These are phyloP conservation scores for Xylona heveae DNA, from an alignment of 495 filamentous ascomycete genomes.

Conservation along the genomic window DNA sequence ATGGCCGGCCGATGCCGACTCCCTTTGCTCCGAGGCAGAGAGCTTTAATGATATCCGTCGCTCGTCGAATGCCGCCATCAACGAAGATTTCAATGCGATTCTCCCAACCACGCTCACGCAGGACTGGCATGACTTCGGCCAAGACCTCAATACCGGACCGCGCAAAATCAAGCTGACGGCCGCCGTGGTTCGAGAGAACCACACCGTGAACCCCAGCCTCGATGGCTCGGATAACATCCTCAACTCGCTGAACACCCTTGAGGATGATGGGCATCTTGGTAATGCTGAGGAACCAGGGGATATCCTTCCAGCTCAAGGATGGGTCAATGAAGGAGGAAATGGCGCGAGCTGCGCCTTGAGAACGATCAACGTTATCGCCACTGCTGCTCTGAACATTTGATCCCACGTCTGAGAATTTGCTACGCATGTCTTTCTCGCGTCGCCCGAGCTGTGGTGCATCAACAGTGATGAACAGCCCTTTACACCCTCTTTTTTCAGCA, in stretches of 20 bases:
- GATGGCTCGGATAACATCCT: slow-evolving; percentile 75
- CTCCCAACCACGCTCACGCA: slow-evolving; percentile 63
- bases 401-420: slow-evolving; percentile 72
- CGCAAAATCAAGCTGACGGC: slow-evolving; percentile 87
- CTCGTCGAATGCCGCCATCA: slow-evolving; percentile 76
- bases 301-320: slow-evolving; percentile 71
- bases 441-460: slow-evolving; percentile 91
- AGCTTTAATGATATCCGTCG: slow-evolving; percentile 91
- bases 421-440: slow-evolving; percentile 87
- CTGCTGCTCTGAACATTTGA: slow-evolving; percentile 52
- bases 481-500: slow-evolving; percentile 82
- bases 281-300: slow-evolving; percentile 81
- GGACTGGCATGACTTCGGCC: slow-evolving; percentile 87
- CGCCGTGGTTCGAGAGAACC: slow-evolving; percentile 92
- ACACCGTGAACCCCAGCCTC: slow-evolving; percentile 76
- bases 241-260: slow-evolving; percentile 90
- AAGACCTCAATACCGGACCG: slow-evolving; percentile 83
- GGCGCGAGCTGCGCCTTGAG: slow-evolving; percentile 75
- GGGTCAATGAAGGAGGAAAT: slow-evolving; percentile 97
- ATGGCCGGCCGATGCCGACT: slow-evolving; percentile 85
- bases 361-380: slow-evolving; percentile 50
- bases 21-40: slow-evolving; percentile 82
- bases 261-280: slow-evolving; percentile 94
- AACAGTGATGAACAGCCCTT: slow-evolving; percentile 94
- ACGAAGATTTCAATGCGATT: slow-evolving; percentile 75